phyloP scores from a whole-genome alignment of 1,284 basidiomycete species.

The Entoloma clypeatum region DNA sequence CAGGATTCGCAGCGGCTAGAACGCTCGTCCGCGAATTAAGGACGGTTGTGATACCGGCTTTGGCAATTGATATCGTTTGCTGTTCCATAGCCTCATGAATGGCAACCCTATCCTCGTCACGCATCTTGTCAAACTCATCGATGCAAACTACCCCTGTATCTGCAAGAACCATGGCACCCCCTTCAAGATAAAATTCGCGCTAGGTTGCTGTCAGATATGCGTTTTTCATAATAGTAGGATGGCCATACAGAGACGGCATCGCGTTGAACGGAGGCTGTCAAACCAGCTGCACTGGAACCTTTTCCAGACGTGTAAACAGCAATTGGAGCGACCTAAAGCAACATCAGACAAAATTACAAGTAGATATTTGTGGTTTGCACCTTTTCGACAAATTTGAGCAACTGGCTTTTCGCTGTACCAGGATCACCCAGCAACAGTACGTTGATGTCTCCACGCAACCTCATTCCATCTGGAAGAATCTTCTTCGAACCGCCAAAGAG shows the following conservation, averaged over 20 bases:
- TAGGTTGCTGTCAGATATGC: constrained; percentile 28
- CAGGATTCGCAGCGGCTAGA: constrained; percentile 96
- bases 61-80: constrained; percentile 99
- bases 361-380: constrained; percentile 34
- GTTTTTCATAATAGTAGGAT: constrained; percentile 5
- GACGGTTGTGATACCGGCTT: constrained; percentile 98
- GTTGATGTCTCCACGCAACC: constrained; percentile 97
- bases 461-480: constrained; percentile 95
- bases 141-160: constrained; percentile 99
- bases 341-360: constrained; percentile 1
- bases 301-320: constrained; percentile 99
- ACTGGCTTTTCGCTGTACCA: constrained; percentile 96
- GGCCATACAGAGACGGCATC: constrained; percentile 80
- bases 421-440: constrained; percentile 95
- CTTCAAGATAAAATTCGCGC: constrained; percentile 99
- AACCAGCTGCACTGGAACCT: constrained; percentile 95
- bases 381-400: constrained; percentile 99
- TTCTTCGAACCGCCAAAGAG: constrained; percentile 99
- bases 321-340: constrained; percentile 82
- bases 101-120: constrained; percentile 97
- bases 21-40: constrained; percentile 96
- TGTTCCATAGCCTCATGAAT: constrained; percentile 99
- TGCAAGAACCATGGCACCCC: constrained; percentile 98
- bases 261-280: constrained; percentile 96
- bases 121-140: constrained; percentile 99